Conservation (phyloP, 176 grass and related monocot genomes). For the Oryza glumipatula region DNA sequence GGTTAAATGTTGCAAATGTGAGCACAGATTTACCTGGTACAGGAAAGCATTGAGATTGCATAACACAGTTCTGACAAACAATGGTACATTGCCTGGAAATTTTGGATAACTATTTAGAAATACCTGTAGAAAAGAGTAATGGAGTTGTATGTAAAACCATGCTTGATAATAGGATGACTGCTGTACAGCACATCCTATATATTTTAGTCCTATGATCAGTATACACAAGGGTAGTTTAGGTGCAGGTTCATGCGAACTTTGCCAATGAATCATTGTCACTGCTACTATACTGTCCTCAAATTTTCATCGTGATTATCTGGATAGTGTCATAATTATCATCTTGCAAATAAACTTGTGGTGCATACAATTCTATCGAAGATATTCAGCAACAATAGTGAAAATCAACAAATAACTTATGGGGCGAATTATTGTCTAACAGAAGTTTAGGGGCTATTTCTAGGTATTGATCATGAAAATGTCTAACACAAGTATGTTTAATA, state of each 20-base stretch:
- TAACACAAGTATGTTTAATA: background rate
- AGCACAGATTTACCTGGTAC: background rate
- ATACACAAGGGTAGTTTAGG: background rate
- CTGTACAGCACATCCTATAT: background rate
- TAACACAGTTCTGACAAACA: background rate
- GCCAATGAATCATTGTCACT: conserved; percentile 1
- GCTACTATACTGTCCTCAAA: background rate
- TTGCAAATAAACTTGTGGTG: background rate
- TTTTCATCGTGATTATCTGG: background rate
- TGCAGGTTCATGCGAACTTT: conserved; percentile 9
- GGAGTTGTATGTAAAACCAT: background rate
- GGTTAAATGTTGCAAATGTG: background rate
- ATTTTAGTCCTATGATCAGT: background rate
- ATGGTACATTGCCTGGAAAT: background rate
- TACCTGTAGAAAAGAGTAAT: background rate
- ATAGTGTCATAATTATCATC: background rate
- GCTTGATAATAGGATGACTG: background rate
- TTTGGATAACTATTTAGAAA: background rate
- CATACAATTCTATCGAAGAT: background rate
- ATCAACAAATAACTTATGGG: background rate
- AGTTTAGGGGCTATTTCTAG: background rate
- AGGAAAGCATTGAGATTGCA: background rate
- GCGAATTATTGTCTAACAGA: background rate
- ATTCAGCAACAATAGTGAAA: background rate
- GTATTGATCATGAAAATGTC: conserved; percentile 8